A percentile compares a stretch with the other conserved stretches of the same genome.
These are phyloP conservation scores for Cyberlindnera meyerae DNA, from an alignment of 805 yeast species.

Conservation along the genomic window DNA sequence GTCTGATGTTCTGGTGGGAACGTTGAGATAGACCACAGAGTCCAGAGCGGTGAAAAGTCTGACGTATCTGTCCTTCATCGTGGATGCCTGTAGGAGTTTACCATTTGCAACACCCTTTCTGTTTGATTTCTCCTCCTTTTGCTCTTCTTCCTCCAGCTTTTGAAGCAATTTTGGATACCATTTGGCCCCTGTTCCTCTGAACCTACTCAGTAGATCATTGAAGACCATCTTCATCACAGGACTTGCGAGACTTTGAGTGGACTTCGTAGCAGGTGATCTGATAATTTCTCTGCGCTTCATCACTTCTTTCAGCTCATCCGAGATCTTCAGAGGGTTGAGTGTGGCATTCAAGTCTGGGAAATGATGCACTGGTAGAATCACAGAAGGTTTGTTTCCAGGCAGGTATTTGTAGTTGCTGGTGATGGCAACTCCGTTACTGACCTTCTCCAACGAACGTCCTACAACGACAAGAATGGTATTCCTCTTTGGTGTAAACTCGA, in stretches of 20 bases:
- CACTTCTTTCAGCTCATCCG: constrained; percentile 26
- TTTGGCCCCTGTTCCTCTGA: constrained; percentile 40
- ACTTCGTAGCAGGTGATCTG: constrained; percentile 25
- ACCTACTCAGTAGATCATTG: constrained; percentile 39
- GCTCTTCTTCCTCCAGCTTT: constrained; percentile 40
- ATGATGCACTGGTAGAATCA: constrained; percentile 43
- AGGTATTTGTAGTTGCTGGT: constrained; percentile 42
- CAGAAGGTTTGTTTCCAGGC: constrained; percentile 30
- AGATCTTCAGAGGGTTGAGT: constrained; percentile 32
- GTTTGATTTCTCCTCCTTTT: constrained; percentile 32
- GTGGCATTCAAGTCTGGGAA: constrained; percentile 33
- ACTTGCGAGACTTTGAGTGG: constrained; percentile 21
- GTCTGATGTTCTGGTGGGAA: constrained; percentile 18
- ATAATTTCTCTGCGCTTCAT: constrained; percentile 34
- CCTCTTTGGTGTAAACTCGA: constrained; percentile 35
- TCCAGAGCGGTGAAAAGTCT: constrained; percentile 19
- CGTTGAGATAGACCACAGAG: constrained; percentile 13
- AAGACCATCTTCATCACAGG: constrained; percentile 45
- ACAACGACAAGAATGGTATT: constrained; percentile 41
- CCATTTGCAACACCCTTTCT: constrained; percentile 35
- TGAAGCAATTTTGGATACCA: constrained; percentile 41
- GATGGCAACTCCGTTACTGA: constrained; percentile 43
- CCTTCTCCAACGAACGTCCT: constrained; percentile 44
- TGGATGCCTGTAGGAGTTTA: constrained; percentile 24
- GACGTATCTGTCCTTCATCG: neutral